A percentile compares a stretch with the other conserved stretches of the same genome.
phyloP scores from a whole-genome alignment of 2,329 filamentous ascomycete species.

The Aspergillus quadrilineatus region DNA sequence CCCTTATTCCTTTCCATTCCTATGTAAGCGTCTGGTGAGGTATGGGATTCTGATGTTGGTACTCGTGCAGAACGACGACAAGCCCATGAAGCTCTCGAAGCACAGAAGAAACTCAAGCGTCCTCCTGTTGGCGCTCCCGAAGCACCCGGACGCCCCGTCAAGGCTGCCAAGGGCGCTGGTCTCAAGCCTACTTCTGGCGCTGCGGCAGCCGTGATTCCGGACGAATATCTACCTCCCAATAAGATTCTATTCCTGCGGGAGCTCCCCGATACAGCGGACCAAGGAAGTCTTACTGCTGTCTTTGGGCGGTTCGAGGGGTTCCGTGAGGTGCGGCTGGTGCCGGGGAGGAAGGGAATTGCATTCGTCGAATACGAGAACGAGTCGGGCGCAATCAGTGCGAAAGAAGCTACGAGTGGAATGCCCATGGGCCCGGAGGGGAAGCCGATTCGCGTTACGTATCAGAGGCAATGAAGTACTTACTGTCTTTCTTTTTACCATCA shows the following conservation, averaged over 20 bases:
- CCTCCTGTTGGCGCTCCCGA: slow-evolving; percentile 51
- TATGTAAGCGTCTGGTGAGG: not conserved
- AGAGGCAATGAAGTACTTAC: slow-evolving; percentile 65
- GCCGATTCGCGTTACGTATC: slow-evolving; percentile 92
- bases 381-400: slow-evolving; percentile 83
- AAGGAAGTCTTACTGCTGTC: slow-evolving; percentile 73
- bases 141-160: slow-evolving; percentile 58
- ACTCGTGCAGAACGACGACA: slow-evolving; percentile 65
- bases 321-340: slow-evolving; percentile 85
- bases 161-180: slow-evolving; percentile 68
- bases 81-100: slow-evolving; percentile 75
- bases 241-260: slow-evolving; percentile 95
- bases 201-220: slow-evolving; percentile 74
- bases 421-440: slow-evolving; percentile 71
- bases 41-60: not conserved
- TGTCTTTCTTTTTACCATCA: slow-evolving; percentile 14
- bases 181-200: slow-evolving; percentile 73
- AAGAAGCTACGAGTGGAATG: slow-evolving; percentile 89
- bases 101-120: slow-evolving; percentile 73
- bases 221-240: slow-evolving; percentile 96
- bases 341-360: slow-evolving; percentile 81
- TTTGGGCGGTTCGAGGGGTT: slow-evolving; percentile 93
- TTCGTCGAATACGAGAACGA: slow-evolving; percentile 97
- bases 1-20: not conserved
- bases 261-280: slow-evolving; percentile 79